Base-by-base conservation (phyloP, 352 stramenopile genomes). In the Pythium scleroteichum region DNA sequence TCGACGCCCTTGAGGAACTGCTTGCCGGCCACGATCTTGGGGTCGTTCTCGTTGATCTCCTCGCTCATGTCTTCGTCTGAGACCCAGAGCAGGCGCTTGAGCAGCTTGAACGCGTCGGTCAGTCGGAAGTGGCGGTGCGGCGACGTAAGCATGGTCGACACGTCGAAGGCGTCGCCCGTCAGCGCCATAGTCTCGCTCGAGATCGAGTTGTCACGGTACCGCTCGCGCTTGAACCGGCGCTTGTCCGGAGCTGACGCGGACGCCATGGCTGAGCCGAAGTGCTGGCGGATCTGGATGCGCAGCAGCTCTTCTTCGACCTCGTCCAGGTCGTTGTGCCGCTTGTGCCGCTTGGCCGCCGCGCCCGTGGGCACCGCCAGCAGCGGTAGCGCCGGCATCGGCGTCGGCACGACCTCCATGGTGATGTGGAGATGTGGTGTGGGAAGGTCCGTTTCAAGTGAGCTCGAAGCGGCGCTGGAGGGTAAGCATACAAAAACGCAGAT, bases 1-100 rank as follows among this genome's bases (percentile, higher is more conserved):
- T 82, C 75, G 62, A 87, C 72, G 29, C 75, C 77, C 1, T 62
- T 62, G 22, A 87, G 71, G 53, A 84, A 87, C 59, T 79, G 78
- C 68, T 80, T 82, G 47, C 72, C 76, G 0, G 75, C 74, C 16
- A 74, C 47, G 53, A 84, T 71, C 57, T 82, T 82, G 3, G 75
- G 68, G 62, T 87, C 77, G 44, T 54, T 66, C 39, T 73, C 75
- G 63, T 84, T 76, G 50, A 82, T 72, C 46, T 81, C 71, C 29
- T 82, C 73, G 54, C 68, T 71, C 66, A 80, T 76, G 64, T 84
- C 77, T 35, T 78, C 62, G 40, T 87, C 77, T 2, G 64, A 65
- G 58, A 81, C 65, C 59, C 68, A 81, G 14, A 87, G 48, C 26
- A 84, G 49, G 9, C 77, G 60, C 64, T 79, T 64, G 27, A 72